Evolutionary conservation across 768 basidiomycete species (phyloP), one percentile per base, ranked within the genome.

Genomic region (Trichaptum fuscoviolaceum): DNA sequence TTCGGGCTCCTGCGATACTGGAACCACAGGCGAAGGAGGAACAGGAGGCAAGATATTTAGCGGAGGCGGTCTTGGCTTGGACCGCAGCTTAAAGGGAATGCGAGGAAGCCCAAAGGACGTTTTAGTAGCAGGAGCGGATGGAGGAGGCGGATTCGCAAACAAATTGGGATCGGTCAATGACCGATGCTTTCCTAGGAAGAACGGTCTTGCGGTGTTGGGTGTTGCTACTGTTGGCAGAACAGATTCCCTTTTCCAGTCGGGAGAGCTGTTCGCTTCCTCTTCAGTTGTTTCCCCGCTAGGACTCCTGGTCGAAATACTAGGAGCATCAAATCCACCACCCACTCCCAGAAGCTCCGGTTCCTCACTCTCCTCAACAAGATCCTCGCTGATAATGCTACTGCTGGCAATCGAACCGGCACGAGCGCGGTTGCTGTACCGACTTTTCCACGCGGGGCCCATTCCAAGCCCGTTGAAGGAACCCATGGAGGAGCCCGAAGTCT

Each of bases 361-460:
- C 73, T 93, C 92, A 24, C 92, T 91, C 69, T 90, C 90, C 72
- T 93, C 92, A 10, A 93, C 85, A 9, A 93, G 84, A 64, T 93
- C 83, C 74, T 93, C 92, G 72, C 91, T 93, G 58, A 92, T 74
- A 57, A 90, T 77, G 73, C 92, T 93, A 72, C 83, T 85, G 72
- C 90, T 92, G n/a, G 90, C 87, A 58, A 88, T 81, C 18, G 92
- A 93, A 1, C 84, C 89, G 8, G 90, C 83, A 59, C 92, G 88
- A 73, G 87, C 89, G 69, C 90, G 87, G 42, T 80, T 74, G 52
- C 81, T 83, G 71, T 87, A 91, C 63, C 85, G 87, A 69, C 74
- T 85, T 71, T 85, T 81, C 87, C 88, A 88, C 0, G 85, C 85
- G 18, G 81, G 70, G 52, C 87, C 88, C 86, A 89, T 87, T 57